These are phyloP conservation scores for Sugiyamaella chiloensis DNA, from an alignment of 805 yeast species.

Conservation along the genomic window DNA sequence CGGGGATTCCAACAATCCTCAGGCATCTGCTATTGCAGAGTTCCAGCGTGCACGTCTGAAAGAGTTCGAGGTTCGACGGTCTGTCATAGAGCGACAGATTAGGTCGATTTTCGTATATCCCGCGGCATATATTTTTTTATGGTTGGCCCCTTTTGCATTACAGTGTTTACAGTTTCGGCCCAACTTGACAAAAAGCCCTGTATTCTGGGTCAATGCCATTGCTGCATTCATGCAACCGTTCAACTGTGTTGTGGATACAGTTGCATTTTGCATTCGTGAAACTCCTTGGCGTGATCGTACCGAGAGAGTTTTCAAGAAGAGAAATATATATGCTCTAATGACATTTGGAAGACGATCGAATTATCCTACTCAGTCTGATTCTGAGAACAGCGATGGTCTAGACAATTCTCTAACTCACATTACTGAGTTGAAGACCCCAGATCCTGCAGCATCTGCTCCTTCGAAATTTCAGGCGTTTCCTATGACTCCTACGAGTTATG, in stretches of 20 bases:
- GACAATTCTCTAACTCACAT: constrained; percentile 6
- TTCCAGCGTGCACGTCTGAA: constrained; percentile 60
- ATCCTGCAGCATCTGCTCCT: background rate
- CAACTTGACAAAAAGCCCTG: constrained; percentile 48
- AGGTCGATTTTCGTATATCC: constrained; percentile 82
- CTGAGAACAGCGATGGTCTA: background rate
- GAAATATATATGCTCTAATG: background rate
- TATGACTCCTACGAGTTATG: background rate
- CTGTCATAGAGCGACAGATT: constrained; percentile 71
- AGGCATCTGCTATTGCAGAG: constrained; percentile 15
- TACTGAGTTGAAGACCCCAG: background rate
- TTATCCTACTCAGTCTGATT: background rate
- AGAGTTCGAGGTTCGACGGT: constrained; percentile 59
- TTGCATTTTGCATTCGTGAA: constrained; percentile 74
- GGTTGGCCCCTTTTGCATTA: constrained; percentile 76
- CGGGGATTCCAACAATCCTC: constrained; percentile 1
- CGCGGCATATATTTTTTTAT: constrained; percentile 68
- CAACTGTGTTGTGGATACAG: constrained; percentile 72
- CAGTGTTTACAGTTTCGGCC: constrained; percentile 56
- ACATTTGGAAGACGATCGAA: background rate
- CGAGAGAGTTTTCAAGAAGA: constrained; percentile 19
- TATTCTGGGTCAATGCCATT: constrained; percentile 60
- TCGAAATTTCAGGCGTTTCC: background rate
- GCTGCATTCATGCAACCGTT: constrained; percentile 79
- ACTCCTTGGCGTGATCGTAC: constrained; percentile 20